These are phyloP conservation scores for Lanmaoa pseudosensibilis DNA, from an alignment of 768 basidiomycete species.

Conservation along the genomic window DNA sequence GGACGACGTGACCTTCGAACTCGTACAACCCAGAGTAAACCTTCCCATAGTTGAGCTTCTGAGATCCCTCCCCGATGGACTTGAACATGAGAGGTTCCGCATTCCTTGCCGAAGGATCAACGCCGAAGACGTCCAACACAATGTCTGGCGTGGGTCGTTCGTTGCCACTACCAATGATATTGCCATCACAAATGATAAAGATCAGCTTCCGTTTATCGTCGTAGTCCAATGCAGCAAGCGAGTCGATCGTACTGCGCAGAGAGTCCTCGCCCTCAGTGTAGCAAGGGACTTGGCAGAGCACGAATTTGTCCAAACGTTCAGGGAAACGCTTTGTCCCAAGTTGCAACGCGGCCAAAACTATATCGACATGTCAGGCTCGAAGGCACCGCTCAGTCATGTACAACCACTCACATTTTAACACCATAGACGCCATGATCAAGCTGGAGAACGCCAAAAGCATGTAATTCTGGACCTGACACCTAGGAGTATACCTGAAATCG, in stretches of 20 bases:
- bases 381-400: neutral
- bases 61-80: slow-evolving; percentile 65
- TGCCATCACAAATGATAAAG: slow-evolving; percentile 68
- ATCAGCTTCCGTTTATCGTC: slow-evolving; percentile 72
- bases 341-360: slow-evolving; percentile 67
- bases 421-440: slow-evolving; percentile 56
- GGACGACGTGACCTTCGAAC: slow-evolving; percentile 69
- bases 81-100: slow-evolving; percentile 68
- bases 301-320: slow-evolving; percentile 68
- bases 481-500: slow-evolving; percentile 58
- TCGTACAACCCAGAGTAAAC: slow-evolving; percentile 71
- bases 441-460: slow-evolving; percentile 55
- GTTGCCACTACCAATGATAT: slow-evolving; percentile 70
- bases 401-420: slow-evolving; percentile 52
- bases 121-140: slow-evolving; percentile 65
- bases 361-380: slow-evolving; percentile 9
- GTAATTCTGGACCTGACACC: slow-evolving; percentile 63
- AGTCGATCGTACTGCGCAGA: slow-evolving; percentile 66
- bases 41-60: slow-evolving; percentile 69
- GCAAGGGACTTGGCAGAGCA: slow-evolving; percentile 67
- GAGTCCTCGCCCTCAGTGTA: slow-evolving; percentile 75
- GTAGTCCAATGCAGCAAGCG: slow-evolving; percentile 60
- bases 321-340: slow-evolving; percentile 58
- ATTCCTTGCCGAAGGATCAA: slow-evolving; percentile 60
- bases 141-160: slow-evolving; percentile 66